A percentile compares a stretch with the other conserved stretches of the same genome.
Conservation (phyloP, 768 basidiomycete species). For the Rhodotorula babjevae region DNA sequence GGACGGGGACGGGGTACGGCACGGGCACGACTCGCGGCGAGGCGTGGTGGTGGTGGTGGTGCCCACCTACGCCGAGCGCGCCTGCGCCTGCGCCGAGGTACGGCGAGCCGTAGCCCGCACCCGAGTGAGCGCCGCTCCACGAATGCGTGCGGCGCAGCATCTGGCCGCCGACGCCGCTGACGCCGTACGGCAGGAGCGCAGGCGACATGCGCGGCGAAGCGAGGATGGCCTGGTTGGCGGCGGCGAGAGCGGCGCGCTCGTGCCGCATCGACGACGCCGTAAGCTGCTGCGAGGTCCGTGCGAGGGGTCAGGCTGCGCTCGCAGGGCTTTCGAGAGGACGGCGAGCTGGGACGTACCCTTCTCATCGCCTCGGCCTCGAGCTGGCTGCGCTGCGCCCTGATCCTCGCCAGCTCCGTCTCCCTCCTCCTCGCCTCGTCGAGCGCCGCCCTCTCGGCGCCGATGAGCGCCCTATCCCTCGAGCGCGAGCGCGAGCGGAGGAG, state of each 20-base stretch:
- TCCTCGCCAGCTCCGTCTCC: slow-evolving; percentile 2
- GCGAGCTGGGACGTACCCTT: slow-evolving; percentile 1
- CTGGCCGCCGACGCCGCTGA: neutral
- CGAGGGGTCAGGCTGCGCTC: neutral
- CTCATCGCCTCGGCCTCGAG: slow-evolving; percentile 8
- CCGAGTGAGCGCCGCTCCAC: neutral
- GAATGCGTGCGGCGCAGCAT: slow-evolving; percentile 12
- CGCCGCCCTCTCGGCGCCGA: neutral
- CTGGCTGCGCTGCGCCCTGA: neutral
- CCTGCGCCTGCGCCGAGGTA: neutral
- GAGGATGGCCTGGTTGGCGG: slow-evolving; percentile 13
- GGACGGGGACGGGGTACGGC: neutral
- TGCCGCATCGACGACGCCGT: neutral
- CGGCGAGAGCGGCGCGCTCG: slow-evolving; percentile 6
- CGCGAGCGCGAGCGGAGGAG: neutral
- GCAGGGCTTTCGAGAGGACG: too few relatives aligned
- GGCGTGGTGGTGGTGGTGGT: neutral
- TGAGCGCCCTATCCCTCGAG: neutral
- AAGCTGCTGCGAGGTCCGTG: slow-evolving; percentile 5
- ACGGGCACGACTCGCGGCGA: neutral
- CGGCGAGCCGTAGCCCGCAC: neutral
- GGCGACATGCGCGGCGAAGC: slow-evolving; percentile 7
- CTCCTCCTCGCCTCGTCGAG: neutral
- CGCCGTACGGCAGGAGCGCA: neutral
- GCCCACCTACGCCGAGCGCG: neutral